Conservation (phyloP, 78 protist species). For the Emiliania huxleyi region DNA sequence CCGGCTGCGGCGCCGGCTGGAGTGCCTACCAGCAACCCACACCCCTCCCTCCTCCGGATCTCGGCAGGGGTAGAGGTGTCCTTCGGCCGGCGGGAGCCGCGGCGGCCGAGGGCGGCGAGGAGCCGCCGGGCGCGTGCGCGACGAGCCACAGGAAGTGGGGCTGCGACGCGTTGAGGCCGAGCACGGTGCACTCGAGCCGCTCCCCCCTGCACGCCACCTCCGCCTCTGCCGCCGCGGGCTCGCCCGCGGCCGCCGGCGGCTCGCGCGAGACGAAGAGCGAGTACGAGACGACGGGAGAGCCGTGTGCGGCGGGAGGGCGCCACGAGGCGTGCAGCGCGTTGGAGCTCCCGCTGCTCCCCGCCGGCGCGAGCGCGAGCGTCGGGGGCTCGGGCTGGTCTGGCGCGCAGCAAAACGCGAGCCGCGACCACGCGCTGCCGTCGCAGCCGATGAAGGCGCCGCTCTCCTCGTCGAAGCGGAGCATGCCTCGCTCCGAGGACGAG, state of each 20-base stretch:
- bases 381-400: background rate
- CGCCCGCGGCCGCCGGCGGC: too few species aligned
- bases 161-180: background rate
- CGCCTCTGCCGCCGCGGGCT: too few species aligned
- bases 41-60: too few species aligned
- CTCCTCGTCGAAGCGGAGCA: background rate
- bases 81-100: too few species aligned
- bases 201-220: background rate
- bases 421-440: background rate
- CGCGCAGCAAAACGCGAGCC: background rate
- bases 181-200: background rate
- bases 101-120: background rate
- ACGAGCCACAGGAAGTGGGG: background rate
- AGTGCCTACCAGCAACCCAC: too few species aligned
- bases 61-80: too few species aligned
- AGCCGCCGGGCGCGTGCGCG: background rate
- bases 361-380: background rate
- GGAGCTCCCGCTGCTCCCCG: background rate
- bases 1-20: background rate
- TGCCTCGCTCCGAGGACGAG: background rate
- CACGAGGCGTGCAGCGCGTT: background rate
- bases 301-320: background rate
- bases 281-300: background rate
- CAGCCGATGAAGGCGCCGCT: background rate
- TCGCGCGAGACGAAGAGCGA: too few species aligned